Base-by-base conservation (phyloP, 495 filamentous ascomycete genomes). In the Aspergillus cristatus region DNA sequence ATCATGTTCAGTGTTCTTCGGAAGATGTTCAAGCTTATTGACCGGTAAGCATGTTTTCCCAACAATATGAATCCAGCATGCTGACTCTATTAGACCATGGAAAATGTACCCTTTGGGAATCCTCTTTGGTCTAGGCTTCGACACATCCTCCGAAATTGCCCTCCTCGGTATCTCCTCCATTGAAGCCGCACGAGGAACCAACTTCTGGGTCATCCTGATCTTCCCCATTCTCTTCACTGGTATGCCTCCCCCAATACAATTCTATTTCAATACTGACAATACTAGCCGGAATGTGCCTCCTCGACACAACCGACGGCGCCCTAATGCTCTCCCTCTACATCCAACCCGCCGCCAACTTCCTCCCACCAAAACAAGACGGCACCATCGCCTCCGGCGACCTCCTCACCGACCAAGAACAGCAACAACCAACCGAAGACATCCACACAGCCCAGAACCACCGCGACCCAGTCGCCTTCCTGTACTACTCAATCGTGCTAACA, bases 291-390 rank as follows among this genome's bases (percentile, higher is more conserved):
- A 94, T 95, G 88, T 93, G 86, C 55, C 68, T 94, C 24, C 67
- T 94, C 2, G 88, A 94, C 60, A 94, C 88, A 0, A 81, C 75
- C 0, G 90, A 97, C 49, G 90, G 90, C 10, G 88, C 90, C 6
- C 75, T 95, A 1, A 97, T 96, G 90, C 89, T 93, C 74, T 78
- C 83, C 0, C 68, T 97, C 4, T 98, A 98, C 63, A 85, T 87
- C 1, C 85, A 70, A 42, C 65, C 65, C 7, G 54, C 63, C 1
- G 46, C 60, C 8, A 67, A 70, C 45, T 70, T 70, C 52, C 62
- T 70, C 22, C 54, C 63, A 1, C 32, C 50, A 7, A 62, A 63
- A 30, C 38, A 32, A n/a, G 45, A 45, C 25, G 44, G 35, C 38
- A 39, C 32, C 14, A 14, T 28, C 7, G 39, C 50, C 4, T 47